Conservation (phyloP, 2,329 filamentous ascomycete genomes). For the Conoideocrella luteorostrata region DNA sequence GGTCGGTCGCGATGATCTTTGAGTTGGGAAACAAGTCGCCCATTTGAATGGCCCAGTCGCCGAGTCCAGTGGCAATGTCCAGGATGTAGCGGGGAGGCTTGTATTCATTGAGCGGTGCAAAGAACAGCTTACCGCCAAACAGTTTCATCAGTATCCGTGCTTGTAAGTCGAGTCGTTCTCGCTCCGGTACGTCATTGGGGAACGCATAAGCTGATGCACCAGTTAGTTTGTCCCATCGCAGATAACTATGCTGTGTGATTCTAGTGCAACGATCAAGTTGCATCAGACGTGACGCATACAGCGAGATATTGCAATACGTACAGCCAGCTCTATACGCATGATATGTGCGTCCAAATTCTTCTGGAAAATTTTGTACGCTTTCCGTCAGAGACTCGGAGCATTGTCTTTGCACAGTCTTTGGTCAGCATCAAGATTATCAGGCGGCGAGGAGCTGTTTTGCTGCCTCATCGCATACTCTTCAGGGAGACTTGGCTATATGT, state of each 20-base stretch:
- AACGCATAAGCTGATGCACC: conserved; percentile 34
- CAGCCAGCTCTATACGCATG: conserved; percentile 41
- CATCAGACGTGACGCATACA: neutral
- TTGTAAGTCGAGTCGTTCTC: conserved; percentile 35
- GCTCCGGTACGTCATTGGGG: conserved; percentile 37
- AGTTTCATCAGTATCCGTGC: conserved; percentile 30
- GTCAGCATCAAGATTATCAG: neutral
- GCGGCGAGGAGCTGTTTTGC: neutral
- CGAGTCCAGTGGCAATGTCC: conserved; percentile 40
- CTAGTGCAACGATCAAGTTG: neutral
- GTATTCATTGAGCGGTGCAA: conserved; percentile 33
- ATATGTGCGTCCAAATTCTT: conserved; percentile 40
- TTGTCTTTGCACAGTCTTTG: conserved; percentile 8
- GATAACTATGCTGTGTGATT: neutral
- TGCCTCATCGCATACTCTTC: neutral
- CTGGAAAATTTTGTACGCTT: conserved; percentile 34
- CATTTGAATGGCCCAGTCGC: conserved; percentile 62
- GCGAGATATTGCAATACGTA: conserved; percentile 21
- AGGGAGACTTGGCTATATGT: neutral
- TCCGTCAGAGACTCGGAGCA: conserved; percentile 33
- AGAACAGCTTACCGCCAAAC: conserved; percentile 33
- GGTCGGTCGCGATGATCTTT: conserved; percentile 55
- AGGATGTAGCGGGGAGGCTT: conserved; percentile 30
- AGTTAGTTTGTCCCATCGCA: conserved; percentile 7
- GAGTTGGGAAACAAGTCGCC: conserved; percentile 54